Evolutionary conservation across 768 basidiomycete genomes (phyloP).

Genomic region (Panaeolus papilionaceus): DNA sequence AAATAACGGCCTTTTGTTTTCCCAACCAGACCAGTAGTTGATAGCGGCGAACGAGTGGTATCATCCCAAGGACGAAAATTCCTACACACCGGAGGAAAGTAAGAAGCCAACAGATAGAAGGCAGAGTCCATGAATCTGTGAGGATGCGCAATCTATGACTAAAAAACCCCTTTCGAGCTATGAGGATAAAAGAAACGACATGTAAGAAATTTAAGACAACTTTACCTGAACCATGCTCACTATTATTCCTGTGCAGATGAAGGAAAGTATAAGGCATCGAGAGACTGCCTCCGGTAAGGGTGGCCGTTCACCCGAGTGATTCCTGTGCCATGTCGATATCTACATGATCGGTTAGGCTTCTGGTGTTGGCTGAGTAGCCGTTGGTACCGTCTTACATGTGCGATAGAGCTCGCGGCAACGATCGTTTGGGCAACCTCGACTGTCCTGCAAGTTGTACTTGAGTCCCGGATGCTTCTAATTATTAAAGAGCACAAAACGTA

Average conservation of each 20-base stretch:
- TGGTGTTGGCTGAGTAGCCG: too few species aligned
- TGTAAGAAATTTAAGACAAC: neutral
- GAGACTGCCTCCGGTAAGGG: neutral
- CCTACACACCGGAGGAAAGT: neutral
- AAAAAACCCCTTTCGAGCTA: neutral
- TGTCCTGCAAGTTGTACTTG: neutral
- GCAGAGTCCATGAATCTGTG: neutral
- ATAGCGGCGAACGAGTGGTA: neutral
- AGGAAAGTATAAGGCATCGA: neutral
- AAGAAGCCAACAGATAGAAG: neutral
- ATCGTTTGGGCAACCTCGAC: neutral
- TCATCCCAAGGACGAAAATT: neutral
- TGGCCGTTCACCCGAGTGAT: neutral
- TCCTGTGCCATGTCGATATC: neutral
- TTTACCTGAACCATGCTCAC: neutral
- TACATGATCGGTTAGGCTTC: neutral
- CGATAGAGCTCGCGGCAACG: neutral
- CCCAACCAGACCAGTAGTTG: neutral
- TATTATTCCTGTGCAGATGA: neutral
- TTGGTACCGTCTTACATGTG: neutral
- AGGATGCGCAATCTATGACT: neutral
- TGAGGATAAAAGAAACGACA: neutral
- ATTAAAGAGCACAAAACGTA: neutral
- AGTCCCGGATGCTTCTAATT: too few species aligned
- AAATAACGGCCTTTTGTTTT: neutral